These are phyloP conservation scores for Sporisorium exsertum DNA, from an alignment of 1,284 basidiomycete genomes.

Conservation along the genomic window DNA sequence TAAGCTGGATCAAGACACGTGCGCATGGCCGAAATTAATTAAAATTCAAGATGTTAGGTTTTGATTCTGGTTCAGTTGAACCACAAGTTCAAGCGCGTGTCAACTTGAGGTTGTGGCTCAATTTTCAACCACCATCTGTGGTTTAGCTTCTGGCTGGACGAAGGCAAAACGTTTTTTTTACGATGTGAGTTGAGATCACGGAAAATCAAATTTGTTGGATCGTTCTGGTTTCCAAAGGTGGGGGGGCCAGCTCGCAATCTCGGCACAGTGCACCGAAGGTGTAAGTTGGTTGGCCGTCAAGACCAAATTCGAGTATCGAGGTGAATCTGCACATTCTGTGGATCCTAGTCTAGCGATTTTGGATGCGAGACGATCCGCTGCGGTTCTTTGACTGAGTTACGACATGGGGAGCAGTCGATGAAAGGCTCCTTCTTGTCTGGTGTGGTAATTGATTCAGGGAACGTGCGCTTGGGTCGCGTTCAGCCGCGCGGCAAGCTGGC, in stretches of 20 bases:
- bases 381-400: not conserved
- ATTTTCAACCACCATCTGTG: no score
- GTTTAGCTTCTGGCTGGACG: no score
- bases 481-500: not conserved
- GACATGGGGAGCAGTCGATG: not conserved
- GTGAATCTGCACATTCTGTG: not conserved
- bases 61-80: no score
- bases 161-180: no score
- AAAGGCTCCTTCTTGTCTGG: not conserved
- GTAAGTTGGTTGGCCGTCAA: not conserved
- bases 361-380: not conserved
- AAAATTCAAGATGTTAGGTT: no score
- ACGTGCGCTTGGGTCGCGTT: constrained; percentile 1
- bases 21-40: no score
- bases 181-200: no score
- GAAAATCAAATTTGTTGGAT: no score
- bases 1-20: no score
- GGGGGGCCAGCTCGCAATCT: not conserved
- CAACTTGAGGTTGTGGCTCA: no score
- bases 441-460: not conserved
- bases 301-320: not conserved
- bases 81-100: no score
- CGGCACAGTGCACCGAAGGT: not conserved
- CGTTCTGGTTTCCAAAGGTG: not conserved
- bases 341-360: not conserved